phyloP scores from a whole-genome alignment of 768 basidiomycete genomes.

The Thelephora ganbajun region DNA sequence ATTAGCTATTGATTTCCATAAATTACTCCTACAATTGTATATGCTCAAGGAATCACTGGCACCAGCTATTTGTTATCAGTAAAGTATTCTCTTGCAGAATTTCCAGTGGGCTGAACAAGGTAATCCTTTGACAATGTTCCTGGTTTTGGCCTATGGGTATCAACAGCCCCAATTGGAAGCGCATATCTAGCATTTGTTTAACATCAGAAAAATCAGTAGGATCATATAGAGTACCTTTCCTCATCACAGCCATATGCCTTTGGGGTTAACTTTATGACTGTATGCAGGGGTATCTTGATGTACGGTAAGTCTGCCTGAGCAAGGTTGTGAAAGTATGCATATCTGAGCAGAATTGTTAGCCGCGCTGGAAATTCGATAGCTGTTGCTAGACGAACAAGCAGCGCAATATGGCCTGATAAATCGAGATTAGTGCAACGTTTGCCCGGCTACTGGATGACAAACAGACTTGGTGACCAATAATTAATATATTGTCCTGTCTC shows the following conservation, averaged over 20 bases:
- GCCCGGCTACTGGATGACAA: constrained; percentile 2
- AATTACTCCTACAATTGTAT: background rate
- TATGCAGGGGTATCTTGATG: constrained; percentile 94
- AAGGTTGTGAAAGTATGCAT: constrained; percentile 92
- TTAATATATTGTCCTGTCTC: constrained; percentile 91
- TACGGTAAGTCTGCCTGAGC: constrained; percentile 92
- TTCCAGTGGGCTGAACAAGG: background rate
- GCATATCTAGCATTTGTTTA: constrained; percentile 42
- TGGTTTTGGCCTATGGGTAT: constrained; percentile 73
- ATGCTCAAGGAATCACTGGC: background rate
- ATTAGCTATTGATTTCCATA: too few species aligned
- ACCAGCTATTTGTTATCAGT: background rate
- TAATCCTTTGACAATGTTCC: constrained; percentile 2
- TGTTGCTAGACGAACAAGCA: constrained; percentile 39
- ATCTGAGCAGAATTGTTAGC: constrained; percentile 30
- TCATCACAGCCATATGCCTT: constrained; percentile 99
- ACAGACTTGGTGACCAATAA: constrained; percentile 77
- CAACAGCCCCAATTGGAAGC: constrained; percentile 83
- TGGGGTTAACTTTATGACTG: constrained; percentile 95
- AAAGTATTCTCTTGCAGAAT: constrained; percentile 9
- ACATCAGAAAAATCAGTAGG: background rate
- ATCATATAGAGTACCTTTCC: constrained; percentile 45
- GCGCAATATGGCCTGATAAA: constrained; percentile 53
- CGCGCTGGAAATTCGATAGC: background rate
- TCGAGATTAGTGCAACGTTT: background rate